These are phyloP conservation scores for Wickerhamiella sorbophila DNA, from an alignment of 805 yeast genomes.

Conservation along the genomic window DNA sequence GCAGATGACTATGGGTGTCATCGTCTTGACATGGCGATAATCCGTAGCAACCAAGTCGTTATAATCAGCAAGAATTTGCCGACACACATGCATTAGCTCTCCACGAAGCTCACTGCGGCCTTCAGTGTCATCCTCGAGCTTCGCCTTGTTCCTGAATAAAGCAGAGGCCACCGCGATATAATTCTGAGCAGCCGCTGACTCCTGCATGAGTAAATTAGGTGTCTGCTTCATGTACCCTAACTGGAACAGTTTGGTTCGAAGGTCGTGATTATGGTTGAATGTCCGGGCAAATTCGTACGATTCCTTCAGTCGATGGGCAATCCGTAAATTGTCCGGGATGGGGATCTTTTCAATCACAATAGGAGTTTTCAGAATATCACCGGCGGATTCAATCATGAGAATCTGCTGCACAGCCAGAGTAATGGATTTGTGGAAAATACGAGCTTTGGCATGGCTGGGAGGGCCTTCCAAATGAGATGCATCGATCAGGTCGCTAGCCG, in stretches of 20 bases:
- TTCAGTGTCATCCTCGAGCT: slow-evolving; percentile 31
- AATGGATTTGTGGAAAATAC: slow-evolving; percentile 56
- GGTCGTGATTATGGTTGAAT: slow-evolving; percentile 78
- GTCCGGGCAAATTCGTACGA: slow-evolving; percentile 74
- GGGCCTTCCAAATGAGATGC: slow-evolving; percentile 12
- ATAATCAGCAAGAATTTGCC: slow-evolving; percentile 54
- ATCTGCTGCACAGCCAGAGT: slow-evolving; percentile 85
- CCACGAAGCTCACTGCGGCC: slow-evolving; percentile 39
- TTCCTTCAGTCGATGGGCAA: slow-evolving; percentile 45
- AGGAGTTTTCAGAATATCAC: slow-evolving; percentile 55
- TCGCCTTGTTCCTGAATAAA: slow-evolving; percentile 50
- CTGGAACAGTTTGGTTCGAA: slow-evolving; percentile 79
- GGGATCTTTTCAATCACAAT: slow-evolving; percentile 59
- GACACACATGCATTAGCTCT: slow-evolving; percentile 53
- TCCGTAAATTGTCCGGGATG: slow-evolving; percentile 40
- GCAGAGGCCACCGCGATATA: slow-evolving; percentile 68
- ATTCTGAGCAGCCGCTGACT: slow-evolving; percentile 78
- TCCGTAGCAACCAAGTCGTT: slow-evolving; percentile 53
- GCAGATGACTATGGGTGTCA: slow-evolving; percentile 89
- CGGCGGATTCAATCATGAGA: slow-evolving; percentile 70
- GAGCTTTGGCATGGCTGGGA: slow-evolving; percentile 12
- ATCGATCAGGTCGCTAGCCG: slow-evolving; percentile 67
- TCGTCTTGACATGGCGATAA: slow-evolving; percentile 61
- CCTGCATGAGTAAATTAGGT: slow-evolving; percentile 86
- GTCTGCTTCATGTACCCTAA: slow-evolving; percentile 84